Percentiles rank a stretch among this genome's conserved stretches.
These are phyloP conservation scores for Ramaria rubella DNA, from an alignment of 768 basidiomycete genomes.

Conservation along the genomic window DNA sequence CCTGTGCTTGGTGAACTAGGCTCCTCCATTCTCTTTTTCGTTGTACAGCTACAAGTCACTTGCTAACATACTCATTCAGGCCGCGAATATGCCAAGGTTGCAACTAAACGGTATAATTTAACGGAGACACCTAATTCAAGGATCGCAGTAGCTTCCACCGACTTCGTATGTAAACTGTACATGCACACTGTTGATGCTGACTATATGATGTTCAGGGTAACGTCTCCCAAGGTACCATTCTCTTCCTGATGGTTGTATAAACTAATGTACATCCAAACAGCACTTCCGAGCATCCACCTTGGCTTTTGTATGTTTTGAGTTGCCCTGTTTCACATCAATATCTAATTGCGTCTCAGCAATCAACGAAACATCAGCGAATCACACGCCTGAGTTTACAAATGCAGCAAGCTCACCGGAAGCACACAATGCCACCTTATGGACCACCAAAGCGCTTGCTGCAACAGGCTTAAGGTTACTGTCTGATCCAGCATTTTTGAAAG, in stretches of 20 bases:
- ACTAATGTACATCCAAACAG: slow-evolving; percentile 18
- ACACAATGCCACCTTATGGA: slow-evolving; percentile 58
- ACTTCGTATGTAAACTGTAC: slow-evolving; percentile 51
- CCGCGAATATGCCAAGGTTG: slow-evolving; percentile 55
- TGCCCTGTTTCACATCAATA: background rate
- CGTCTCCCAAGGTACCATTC: slow-evolving; percentile 55
- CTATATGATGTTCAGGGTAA: slow-evolving; percentile 45
- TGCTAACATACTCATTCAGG: slow-evolving; percentile 25
- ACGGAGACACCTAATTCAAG: slow-evolving; percentile 53
- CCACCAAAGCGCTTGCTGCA: slow-evolving; percentile 65
- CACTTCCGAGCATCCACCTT: slow-evolving; percentile 66
- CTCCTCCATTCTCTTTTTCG: background rate
- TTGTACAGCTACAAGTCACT: background rate
- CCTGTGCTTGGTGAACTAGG: slow-evolving; percentile 43
- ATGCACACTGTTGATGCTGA: background rate
- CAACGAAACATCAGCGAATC: slow-evolving; percentile 63
- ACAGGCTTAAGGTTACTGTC: slow-evolving; percentile 60
- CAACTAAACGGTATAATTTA: slow-evolving; percentile 47
- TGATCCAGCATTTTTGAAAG: slow-evolving; percentile 53
- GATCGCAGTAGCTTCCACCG: slow-evolving; percentile 76
- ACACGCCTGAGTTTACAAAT: slow-evolving; percentile 59
- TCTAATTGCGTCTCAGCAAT: slow-evolving; percentile 43
- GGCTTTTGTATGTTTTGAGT: slow-evolving; percentile 50
- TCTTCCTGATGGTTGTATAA: background rate
- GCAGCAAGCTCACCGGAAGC: slow-evolving; percentile 53